Base-by-base conservation (phyloP, 495 filamentous ascomycete species). In the Collariella sp. region DNA sequence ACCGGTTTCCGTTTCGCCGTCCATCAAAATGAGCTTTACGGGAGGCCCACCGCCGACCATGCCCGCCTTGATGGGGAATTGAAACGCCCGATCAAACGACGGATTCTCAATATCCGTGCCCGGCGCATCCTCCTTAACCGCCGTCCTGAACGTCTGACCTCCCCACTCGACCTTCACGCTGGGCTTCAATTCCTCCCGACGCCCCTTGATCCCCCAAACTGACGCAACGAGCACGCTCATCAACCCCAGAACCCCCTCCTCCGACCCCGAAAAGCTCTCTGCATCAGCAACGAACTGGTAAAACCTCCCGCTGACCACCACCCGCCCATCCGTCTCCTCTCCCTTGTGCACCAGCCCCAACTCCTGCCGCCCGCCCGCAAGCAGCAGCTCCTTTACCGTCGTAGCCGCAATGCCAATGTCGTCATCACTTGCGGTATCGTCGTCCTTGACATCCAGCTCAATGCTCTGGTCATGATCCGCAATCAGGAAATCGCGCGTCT, bases 91-190 rank as follows among this genome's bases (percentile, higher is more conserved):
- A 49, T 72, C 67, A 40, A 69, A 75, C 3, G 63, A 58, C n/a
- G 72, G 71, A 52, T 75, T 75, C 59, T 62, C 62, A 45, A 75
- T 67, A 51, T 75, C 72, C 20, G 55, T 46, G 3, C 72, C 72
- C 1, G 71, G 68, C 1, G 61, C 52, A 59, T 75, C 67, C 2
- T 59, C 40, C 62, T 70, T 69, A 43, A 68, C 58, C 7, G 49
- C 62, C 12, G 71, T 73, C 41, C 61, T 57, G 64, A 70, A 73
- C 9, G 52, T 24, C 42, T 66, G 59, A 2, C 40, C 57, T 5
- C 70, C 70, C 68, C 66, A 72, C 22, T 59, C 57, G 16, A 75
- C 62, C 55, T 61, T 63, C 18, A 75, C 70, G 59, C 67, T 72
- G 36, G 72, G 72, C 45, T 69, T 71, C 9, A 73, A 52, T 46